phyloP scores from a whole-genome alignment of 2,329 filamentous ascomycete genomes.

The Polytolypa hystricis region DNA sequence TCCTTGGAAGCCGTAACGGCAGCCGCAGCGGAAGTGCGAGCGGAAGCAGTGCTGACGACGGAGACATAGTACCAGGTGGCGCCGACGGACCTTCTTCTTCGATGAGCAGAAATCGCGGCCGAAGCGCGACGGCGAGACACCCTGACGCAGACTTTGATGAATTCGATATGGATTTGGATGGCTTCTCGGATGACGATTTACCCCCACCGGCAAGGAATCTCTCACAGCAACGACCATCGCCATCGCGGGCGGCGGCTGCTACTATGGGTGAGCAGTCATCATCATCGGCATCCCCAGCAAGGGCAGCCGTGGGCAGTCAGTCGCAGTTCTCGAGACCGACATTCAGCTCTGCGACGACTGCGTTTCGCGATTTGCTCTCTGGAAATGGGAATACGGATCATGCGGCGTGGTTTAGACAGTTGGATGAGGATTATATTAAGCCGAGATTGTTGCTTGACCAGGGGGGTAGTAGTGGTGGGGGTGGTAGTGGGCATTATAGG shows the following conservation, averaged over 20 bases:
- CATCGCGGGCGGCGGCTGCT: constrained; percentile 10
- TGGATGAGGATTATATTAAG: constrained; percentile 96
- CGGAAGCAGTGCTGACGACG: constrained; percentile 33
- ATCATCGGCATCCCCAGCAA: constrained; percentile 7
- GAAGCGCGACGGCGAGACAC: constrained; percentile 3
- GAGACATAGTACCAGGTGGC: no score
- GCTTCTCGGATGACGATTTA: constrained; percentile 45
- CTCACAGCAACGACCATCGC: constrained; percentile 21
- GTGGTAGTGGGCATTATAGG: constrained; percentile 32
- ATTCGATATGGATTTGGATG: constrained; percentile 31
- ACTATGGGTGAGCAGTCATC: neutral
- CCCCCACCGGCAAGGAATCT: constrained; percentile 43
- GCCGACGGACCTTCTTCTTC: constrained; percentile 33
- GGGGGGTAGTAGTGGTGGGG: no score
- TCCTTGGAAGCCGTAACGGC: constrained; percentile 32
- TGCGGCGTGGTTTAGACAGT: constrained; percentile 75
- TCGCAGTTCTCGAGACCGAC: constrained; percentile 7
- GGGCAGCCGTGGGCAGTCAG: neutral
- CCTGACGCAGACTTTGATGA: constrained; percentile 22
- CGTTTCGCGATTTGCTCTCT: constrained; percentile 69
- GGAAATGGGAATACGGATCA: constrained; percentile 68
- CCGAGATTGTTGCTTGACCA: constrained; percentile 77
- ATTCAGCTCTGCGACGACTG: constrained; percentile 59
- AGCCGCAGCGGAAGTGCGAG: constrained; percentile 36
- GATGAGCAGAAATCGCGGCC: constrained; percentile 4